Percentiles rank a stretch among this genome's conserved stretches.
Evolutionary conservation across 2,329 filamentous ascomycete genomes (phyloP).

Genomic region (Stylonectria norvegica): DNA sequence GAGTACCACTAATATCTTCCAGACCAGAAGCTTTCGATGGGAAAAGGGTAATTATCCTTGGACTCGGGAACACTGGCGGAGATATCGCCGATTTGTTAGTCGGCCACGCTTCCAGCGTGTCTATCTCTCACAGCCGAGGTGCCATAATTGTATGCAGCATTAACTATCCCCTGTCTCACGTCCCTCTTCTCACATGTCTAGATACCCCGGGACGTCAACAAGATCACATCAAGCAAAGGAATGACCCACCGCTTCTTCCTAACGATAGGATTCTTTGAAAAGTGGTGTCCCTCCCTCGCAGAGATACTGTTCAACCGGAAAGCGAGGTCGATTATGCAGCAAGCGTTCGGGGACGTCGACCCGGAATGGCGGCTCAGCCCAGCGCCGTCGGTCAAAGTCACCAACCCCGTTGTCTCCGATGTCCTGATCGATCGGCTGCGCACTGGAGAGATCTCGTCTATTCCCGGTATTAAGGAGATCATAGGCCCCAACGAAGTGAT

Average conservation of each 20-base stretch:
- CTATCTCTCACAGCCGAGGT: slow-evolving; percentile 24
- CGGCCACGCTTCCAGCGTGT: slow-evolving; percentile 21
- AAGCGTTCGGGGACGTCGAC: slow-evolving; percentile 19
- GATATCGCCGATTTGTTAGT: slow-evolving; percentile 32
- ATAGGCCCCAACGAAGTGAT: slow-evolving; percentile 24
- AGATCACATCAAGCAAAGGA: slow-evolving; percentile 30
- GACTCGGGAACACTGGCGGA: slow-evolving; percentile 39
- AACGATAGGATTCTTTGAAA: slow-evolving; percentile 28
- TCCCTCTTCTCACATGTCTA: slow-evolving; percentile 8
- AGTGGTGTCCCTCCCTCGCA: slow-evolving; percentile 12
- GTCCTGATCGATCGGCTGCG: slow-evolving; percentile 33
- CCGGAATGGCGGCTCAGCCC: slow-evolving; percentile 27
- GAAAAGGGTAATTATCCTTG: slow-evolving; percentile 43
- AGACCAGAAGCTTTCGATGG: slow-evolving; percentile 22
- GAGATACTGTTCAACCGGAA: slow-evolving; percentile 15
- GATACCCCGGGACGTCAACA: slow-evolving; percentile 30
- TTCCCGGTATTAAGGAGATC: slow-evolving; percentile 28
- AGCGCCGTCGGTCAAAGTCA: slow-evolving; percentile 25
- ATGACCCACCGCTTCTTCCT: slow-evolving; percentile 33
- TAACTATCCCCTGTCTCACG: neutral
- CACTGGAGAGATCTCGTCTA: slow-evolving; percentile 34
- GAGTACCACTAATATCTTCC: neutral
- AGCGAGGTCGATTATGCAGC: slow-evolving; percentile 14
- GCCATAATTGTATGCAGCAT: slow-evolving; percentile 21
- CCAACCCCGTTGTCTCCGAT: slow-evolving; percentile 28